phyloP scores from a whole-genome alignment of 306 rosid species.

The Hippophae tibetana region DNA sequence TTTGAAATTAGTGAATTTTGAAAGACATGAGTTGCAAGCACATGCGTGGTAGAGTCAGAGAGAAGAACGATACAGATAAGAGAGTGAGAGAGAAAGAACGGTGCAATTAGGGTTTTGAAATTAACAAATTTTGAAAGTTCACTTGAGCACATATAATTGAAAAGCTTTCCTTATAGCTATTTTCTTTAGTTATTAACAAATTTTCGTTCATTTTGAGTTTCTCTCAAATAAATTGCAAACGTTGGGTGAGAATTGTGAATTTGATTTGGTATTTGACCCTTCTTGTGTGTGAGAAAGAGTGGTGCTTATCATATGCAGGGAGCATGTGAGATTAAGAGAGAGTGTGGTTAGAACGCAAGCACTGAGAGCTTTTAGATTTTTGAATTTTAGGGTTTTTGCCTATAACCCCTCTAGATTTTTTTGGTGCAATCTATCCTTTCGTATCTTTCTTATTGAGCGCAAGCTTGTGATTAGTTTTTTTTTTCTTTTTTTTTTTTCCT shows the following conservation, averaged over 20 bases:
- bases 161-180: no score
- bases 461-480: constrained; percentile 71
- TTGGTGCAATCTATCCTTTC: constrained; percentile 9
- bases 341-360: constrained; percentile 53
- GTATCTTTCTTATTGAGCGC: constrained; percentile 53
- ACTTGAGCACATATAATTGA: no score
- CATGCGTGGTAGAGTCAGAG: no score
- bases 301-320: constrained; percentile 81
- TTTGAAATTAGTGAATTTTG: no score
- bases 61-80: no score
- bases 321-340: constrained; percentile 81
- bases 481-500: neutral
- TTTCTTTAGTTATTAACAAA: no score
- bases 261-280: constrained; percentile 44
- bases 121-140: no score
- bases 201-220: no score
- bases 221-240: no score
- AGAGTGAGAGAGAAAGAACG: no score
- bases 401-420: constrained; percentile 18
- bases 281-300: constrained; percentile 80
- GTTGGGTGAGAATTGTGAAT: constrained; percentile 30
- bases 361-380: constrained; percentile 30
- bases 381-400: constrained; percentile 31
- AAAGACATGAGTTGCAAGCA: no score
- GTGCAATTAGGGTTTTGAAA: no score